Percentiles rank a stretch among this genome's conserved stretches.
Evolutionary conservation across 805 yeast genomes (phyloP).

Genomic region (Spathaspora sp.): DNA sequence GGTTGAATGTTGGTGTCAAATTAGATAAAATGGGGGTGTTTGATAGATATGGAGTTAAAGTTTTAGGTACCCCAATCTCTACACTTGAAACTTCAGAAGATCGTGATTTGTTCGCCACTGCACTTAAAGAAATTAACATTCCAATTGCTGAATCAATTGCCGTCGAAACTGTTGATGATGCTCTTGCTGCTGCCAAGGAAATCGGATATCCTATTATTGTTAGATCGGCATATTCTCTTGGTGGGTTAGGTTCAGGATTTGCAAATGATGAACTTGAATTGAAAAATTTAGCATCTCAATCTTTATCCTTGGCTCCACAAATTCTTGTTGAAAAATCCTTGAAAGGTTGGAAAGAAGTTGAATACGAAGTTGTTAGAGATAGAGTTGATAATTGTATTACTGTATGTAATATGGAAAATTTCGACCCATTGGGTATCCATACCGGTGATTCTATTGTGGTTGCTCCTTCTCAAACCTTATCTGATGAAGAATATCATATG

Average conservation of each 20-base stretch:
- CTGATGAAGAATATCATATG: constrained; percentile 98
- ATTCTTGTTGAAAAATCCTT: constrained; percentile 93
- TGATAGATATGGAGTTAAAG: constrained; percentile 87
- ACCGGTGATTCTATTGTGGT: constrained; percentile 99
- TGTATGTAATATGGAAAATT: constrained; percentile 98
- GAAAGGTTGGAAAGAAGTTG: constrained; percentile 99
- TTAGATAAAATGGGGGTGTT: constrained; percentile 93
- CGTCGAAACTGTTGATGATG: constrained; percentile 89
- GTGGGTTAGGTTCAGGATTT: constrained; percentile 97
- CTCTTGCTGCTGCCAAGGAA: constrained; percentile 79
- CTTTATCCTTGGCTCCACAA: constrained; percentile 88
- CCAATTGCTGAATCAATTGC: constrained; percentile 98
- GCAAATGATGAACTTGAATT: constrained; percentile 82
- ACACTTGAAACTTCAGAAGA: constrained; percentile 97
- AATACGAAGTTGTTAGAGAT: constrained; percentile 97
- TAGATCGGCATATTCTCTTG: constrained; percentile 94
- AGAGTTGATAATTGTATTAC: constrained; percentile 96
- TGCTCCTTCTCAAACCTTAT: constrained; percentile 96
- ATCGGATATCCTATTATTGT: constrained; percentile 97
- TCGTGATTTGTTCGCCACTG: constrained; percentile 93
- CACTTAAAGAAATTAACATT: constrained; percentile 89
- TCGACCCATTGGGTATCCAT: constrained; percentile 96
- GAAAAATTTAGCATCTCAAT: constrained; percentile 82
- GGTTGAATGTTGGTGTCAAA: constrained; percentile 91
- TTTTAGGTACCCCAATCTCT: constrained; percentile 94